Evolutionary conservation across 2,329 filamentous ascomycete species (phyloP), one percentile per base, ranked within the genome.

Genomic region (Ceratocystis albifundus): DNA sequence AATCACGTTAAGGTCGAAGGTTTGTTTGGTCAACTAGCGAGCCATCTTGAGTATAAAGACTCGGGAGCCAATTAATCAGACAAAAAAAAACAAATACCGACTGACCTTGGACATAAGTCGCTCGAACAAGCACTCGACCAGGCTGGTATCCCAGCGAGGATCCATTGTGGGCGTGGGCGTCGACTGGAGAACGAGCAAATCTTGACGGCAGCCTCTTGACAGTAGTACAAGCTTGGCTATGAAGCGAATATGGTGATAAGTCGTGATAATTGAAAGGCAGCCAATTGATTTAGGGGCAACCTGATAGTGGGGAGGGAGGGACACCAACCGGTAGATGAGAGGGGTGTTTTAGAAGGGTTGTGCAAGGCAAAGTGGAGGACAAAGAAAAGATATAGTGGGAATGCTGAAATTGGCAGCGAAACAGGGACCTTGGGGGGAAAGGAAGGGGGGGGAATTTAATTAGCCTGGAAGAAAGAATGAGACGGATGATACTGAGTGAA

Each of bases 41-140:
- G 36, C 10, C 36, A 41, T 41, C 10, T 41, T 15, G 36, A 41
- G 36, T 41, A 15, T 41, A 41, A 41, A 12, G 36, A 41, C 36
- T 12, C 36, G 4, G 10, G 20, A 48, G 17, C 46, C 48, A 53
- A 53, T 25, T 12, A 53, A 28, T 22, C 5, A 5, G 12, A 30
- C 44, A 63, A 32, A 63, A 17, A 63, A 17, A n/a, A 63, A 44
- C 22, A 57, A 46, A 25, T 41, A 65, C 28, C 67, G 48, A 71
- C 73, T 71, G 80, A 86, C 84, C 78, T 83, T 81, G 68, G 80
- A 80, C 66, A 80, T 79, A 67, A 85, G 77, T 73, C 82, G 81
- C 72, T 84, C 81, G 70, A 84, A 80, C 70, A 85, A 77, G 74
- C 80, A 82, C 74, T 78, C 77, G 69, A 84, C 81, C 71, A 84